Conservation (phyloP, 78 protist species). For the Emiliania huxleyi region DNA sequence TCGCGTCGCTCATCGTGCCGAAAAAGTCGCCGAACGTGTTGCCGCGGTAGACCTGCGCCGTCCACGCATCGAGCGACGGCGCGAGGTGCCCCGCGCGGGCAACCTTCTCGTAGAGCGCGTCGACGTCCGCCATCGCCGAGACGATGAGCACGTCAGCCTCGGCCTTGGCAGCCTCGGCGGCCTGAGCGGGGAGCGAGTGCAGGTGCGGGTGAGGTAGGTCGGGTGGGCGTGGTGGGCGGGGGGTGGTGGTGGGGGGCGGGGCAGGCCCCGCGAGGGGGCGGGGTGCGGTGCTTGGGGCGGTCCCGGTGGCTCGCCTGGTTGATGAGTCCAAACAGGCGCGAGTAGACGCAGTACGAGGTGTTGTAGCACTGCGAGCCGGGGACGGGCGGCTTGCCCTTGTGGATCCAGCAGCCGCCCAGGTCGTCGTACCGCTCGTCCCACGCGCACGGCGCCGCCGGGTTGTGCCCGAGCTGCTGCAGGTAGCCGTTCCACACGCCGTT, state of each 20-base stretch:
- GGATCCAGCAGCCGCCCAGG: not conserved
- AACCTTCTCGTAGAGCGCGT: not conserved
- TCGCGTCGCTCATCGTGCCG: not conserved
- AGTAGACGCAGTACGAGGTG: not conserved
- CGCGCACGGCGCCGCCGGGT: not conserved
- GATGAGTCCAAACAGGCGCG: not conserved
- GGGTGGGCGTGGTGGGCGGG: too few relatives aligned
- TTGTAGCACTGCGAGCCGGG: not conserved
- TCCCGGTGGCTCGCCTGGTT: not conserved
- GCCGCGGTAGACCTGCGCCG: constrained; percentile 27
- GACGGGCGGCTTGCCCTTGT: not conserved
- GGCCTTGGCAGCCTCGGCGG: not conserved
- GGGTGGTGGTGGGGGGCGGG: too few relatives aligned
- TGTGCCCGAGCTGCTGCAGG: not conserved
- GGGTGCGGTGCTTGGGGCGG: too few relatives aligned
- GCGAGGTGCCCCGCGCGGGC: not conserved
- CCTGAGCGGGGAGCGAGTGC: not conserved
- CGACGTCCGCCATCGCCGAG: constrained; percentile 5
- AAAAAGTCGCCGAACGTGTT: not conserved
- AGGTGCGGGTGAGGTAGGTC: not conserved
- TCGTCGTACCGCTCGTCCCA: constrained; percentile 21
- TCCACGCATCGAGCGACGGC: not conserved
- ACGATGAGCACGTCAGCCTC: not conserved
- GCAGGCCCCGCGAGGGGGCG: too few relatives aligned
- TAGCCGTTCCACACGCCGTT: not conserved